Evolutionary conservation across 345 rosid genomes (phyloP).

Genomic region (Eucalyptus coolabah): DNA sequence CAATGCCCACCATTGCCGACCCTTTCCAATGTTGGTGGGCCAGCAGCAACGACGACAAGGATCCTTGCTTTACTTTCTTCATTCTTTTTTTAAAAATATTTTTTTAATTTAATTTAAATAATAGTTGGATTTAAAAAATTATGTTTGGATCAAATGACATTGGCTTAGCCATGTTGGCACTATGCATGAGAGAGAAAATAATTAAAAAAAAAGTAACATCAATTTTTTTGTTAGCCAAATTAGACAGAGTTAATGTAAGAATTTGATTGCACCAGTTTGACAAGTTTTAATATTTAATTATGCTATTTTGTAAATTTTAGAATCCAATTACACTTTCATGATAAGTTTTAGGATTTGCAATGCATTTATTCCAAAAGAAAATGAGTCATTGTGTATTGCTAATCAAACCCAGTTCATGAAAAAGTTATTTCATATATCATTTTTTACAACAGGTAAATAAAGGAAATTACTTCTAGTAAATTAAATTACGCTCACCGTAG

Average conservation of each 20-base stretch:
- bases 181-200: background rate
- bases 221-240: background rate
- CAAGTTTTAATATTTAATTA: too few species aligned
- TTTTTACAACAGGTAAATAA: background rate
- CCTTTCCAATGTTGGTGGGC: background rate
- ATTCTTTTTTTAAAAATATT: too few species aligned
- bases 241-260: background rate
- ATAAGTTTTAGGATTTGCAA: too few species aligned
- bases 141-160: background rate
- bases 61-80: background rate
- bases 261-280: background rate
- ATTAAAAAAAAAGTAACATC: background rate
- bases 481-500: background rate
- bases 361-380: background rate
- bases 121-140: too few species aligned
- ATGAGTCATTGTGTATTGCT: background rate
- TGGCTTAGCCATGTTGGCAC: background rate
- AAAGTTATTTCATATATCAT: background rate
- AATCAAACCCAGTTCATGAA: background rate
- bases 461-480: background rate
- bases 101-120: too few species aligned
- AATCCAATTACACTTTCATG: too few species aligned
- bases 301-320: background rate
- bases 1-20: background rate
- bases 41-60: fast-evolving